A percentile compares a stretch with the other conserved stretches of the same genome.
These are phyloP conservation scores for Wickerhamomyces sydowiorum DNA, from an alignment of 805 yeast genomes.

Conservation along the genomic window DNA sequence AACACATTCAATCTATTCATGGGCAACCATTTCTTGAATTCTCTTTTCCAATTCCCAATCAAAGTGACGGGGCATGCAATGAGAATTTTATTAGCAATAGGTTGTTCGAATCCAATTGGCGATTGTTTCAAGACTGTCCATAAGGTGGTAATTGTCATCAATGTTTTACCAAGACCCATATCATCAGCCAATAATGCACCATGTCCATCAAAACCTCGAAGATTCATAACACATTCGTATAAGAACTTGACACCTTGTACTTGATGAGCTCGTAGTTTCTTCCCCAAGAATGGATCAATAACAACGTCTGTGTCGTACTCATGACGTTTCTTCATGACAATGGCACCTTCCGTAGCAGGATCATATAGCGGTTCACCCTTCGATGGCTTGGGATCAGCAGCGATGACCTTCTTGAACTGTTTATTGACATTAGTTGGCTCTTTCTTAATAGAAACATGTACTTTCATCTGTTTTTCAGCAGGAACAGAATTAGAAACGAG, in stretches of 20 bases:
- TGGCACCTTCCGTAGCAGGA: slow-evolving; percentile 28
- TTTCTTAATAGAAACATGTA: slow-evolving; percentile 2
- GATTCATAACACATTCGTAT: slow-evolving; percentile 78
- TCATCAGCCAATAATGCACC: slow-evolving; percentile 94
- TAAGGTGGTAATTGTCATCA: slow-evolving; percentile 75
- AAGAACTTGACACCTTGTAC: slow-evolving; percentile 76
- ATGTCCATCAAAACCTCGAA: slow-evolving; percentile 37
- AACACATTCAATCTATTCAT: slow-evolving; percentile 52
- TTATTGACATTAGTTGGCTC: slow-evolving; percentile 12
- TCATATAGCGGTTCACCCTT: slow-evolving; percentile 34
- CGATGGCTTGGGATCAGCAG: slow-evolving; percentile 11
- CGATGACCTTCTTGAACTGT: slow-evolving; percentile 20
- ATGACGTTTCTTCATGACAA: slow-evolving; percentile 33
- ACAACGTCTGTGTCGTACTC: slow-evolving; percentile 37
- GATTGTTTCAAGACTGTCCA: slow-evolving; percentile 74
- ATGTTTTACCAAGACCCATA: slow-evolving; percentile 92
- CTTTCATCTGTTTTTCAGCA: too few species aligned
- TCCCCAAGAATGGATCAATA: slow-evolving; percentile 53
- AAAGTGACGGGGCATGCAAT: slow-evolving; percentile 91
- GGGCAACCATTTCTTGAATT: slow-evolving; percentile 84
- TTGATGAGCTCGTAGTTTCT: slow-evolving; percentile 75
- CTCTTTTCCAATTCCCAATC: slow-evolving; percentile 81
- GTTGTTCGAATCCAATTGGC: slow-evolving; percentile 36
- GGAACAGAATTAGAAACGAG: too few species aligned
- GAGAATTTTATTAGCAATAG: slow-evolving; percentile 50